Evolutionary conservation across 2,329 filamentous ascomycete species (phyloP), one percentile per base, ranked within the genome.

Genomic region (Rutstroemia sp.): DNA sequence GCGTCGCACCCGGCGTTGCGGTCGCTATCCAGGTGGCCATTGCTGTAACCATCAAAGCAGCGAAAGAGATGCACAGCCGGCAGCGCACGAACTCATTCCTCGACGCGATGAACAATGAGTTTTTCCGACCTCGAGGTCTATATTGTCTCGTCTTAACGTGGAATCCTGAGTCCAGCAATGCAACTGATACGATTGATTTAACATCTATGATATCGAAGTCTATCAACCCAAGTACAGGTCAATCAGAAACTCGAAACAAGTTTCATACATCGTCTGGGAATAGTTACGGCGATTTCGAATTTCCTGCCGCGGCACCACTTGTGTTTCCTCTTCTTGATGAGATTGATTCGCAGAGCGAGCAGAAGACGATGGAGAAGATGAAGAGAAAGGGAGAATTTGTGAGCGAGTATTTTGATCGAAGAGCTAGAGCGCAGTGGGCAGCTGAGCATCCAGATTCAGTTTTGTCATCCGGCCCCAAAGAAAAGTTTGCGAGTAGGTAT

Each of bases 41-140:
- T 0, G 72, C 76, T 46, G 59, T 76, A 2, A 70, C 70, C 0
- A 73, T 74, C 0, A 66, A 73, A 12, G 68, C 72, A 2, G 72
- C 72, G 0, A 72, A 73, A 50, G 73, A 75, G 25, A 39, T 65
- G 1, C 63, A 66, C 34, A 42, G 54, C 19, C 54, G 59, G 4
- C 54, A 59, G 16, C 61, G 62, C 55, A 61, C 61, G 14, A 83
- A 82, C 61, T 69, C 65, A 0, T 84, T 81, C 63, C 72, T 86
- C 10, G 75, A 82, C 60, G 68, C 71, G 27, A 73, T 82, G 63
- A 85, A 84, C 62, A 71, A 75, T 8, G 71, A 78, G 3, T 75
- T 82, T 57, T 85, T 85, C 65, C 73, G 72, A 45, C 80, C 82
- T 0, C 74, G 74, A 1, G 81, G 81, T 0, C 71, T 84, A 0